phyloP scores from a whole-genome alignment of 805 yeast species.

The Hanseniaspora lachancei region DNA sequence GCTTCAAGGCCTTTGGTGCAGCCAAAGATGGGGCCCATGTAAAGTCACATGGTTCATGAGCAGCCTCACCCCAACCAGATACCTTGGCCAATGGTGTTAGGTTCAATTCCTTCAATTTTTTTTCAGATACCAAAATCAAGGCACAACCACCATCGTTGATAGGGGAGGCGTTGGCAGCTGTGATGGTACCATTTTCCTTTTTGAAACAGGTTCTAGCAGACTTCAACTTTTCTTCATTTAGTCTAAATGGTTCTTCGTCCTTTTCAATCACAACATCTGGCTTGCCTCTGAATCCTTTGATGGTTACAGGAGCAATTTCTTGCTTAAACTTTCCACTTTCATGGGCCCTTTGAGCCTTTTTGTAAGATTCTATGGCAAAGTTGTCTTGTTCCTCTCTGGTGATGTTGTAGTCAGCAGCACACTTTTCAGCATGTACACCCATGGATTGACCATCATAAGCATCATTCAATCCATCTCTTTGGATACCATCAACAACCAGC shows the following conservation, averaged over 20 bases:
- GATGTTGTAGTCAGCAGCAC: conserved; percentile 69
- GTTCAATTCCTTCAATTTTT: conserved; percentile 70
- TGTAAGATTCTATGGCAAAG: conserved; percentile 81
- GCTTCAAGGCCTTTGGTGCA: conserved; percentile 88
- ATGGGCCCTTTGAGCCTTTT: conserved; percentile 72
- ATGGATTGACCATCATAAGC: conserved; percentile 78
- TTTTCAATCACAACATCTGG: conserved; percentile 56
- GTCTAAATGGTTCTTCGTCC: conserved; percentile 76
- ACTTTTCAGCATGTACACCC: conserved; percentile 97
- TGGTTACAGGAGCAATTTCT: conserved; percentile 79
- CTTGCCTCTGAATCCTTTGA: conserved; percentile 85
- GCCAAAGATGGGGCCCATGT: conserved; percentile 94
- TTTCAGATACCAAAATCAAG: conserved; percentile 70
- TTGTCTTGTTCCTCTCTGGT: conserved; percentile 75
- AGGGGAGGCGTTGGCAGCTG: conserved; percentile 94
- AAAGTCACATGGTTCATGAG: conserved; percentile 85
- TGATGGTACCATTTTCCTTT: conserved; percentile 86
- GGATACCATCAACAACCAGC: conserved; percentile 70
- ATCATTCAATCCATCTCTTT: conserved; percentile 85
- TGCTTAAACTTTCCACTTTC: conserved; percentile 63
- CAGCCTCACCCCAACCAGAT: conserved; percentile 97
- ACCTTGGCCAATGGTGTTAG: conserved; percentile 82
- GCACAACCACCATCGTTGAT: conserved; percentile 98
- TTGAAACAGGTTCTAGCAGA: conserved; percentile 90
- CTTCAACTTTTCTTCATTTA: conserved; percentile 63